phyloP scores from a whole-genome alignment of 768 basidiomycete species.

The Mycena latifolia region DNA sequence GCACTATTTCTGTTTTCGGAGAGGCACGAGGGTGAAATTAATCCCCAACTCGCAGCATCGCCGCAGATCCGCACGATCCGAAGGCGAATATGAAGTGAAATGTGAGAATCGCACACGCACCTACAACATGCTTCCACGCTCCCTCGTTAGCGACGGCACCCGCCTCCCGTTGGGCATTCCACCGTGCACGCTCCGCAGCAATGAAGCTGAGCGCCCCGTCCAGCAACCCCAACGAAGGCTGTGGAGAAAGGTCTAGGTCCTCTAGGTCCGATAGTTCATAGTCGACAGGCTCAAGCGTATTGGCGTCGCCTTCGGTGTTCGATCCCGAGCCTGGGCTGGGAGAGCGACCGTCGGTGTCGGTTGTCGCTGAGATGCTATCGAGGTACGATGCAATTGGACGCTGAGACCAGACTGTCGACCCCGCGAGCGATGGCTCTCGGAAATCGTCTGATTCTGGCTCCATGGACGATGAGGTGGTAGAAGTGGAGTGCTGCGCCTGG shows the following conservation, averaged over 20 bases:
- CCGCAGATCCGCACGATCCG: slow-evolving; percentile 19
- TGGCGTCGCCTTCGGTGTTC: slow-evolving; percentile 37
- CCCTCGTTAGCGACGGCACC: slow-evolving; percentile 43
- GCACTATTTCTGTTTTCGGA: slow-evolving; percentile 16
- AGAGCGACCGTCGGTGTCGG: slow-evolving; percentile 34
- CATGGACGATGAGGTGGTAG: slow-evolving; percentile 27
- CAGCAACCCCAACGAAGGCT: slow-evolving; percentile 79
- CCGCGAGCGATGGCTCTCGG: slow-evolving; percentile 42
- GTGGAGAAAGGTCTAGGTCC: slow-evolving; percentile 47
- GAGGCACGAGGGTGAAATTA: slow-evolving; percentile 20
- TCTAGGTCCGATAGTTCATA: slow-evolving; percentile 39
- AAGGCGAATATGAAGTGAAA: slow-evolving; percentile 24
- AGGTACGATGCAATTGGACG: slow-evolving; percentile 59
- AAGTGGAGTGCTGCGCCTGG: slow-evolving; percentile 36
- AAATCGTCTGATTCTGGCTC: slow-evolving; percentile 40
- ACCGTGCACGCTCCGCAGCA: slow-evolving; percentile 74
- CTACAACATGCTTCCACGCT: slow-evolving; percentile 54
- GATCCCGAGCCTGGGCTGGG: slow-evolving; percentile 36
- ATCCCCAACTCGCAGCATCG: slow-evolving; percentile 5
- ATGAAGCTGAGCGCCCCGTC: slow-evolving; percentile 83
- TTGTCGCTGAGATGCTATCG: slow-evolving; percentile 34
- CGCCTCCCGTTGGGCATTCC: slow-evolving; percentile 60
- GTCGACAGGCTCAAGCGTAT: slow-evolving; percentile 32
- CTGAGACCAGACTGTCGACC: slow-evolving; percentile 62
- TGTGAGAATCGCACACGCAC: slow-evolving; percentile 44